These are phyloP conservation scores for Gardenia jasminoides DNA, from an alignment of 257 asterid genomes.

Conservation along the genomic window DNA sequence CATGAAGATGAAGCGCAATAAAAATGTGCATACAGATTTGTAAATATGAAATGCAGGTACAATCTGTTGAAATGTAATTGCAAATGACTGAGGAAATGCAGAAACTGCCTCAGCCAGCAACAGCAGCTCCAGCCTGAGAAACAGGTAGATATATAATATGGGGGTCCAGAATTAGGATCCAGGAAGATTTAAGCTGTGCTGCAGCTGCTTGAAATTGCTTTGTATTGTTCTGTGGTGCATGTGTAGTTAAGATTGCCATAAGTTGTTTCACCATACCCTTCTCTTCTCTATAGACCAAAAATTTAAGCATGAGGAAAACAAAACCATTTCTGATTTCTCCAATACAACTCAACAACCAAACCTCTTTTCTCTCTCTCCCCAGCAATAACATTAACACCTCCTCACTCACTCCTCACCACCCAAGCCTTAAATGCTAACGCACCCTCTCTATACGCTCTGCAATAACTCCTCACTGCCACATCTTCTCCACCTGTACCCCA, in stretches of 20 bases:
- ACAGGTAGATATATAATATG: too few relatives aligned
- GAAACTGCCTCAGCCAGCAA: background rate
- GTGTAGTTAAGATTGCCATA: slow-evolving; percentile 29
- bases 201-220: background rate
- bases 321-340: background rate
- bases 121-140: background rate
- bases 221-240: background rate
- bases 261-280: slow-evolving; percentile 28
- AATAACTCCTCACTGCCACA: slow-evolving; percentile 68
- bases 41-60: background rate
- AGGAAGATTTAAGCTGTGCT: slow-evolving; percentile 9
- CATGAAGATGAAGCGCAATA: background rate
- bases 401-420: slow-evolving; percentile 31
- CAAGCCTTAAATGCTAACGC: slow-evolving; percentile 71
- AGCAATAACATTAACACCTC: slow-evolving; percentile 48
- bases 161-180: slow-evolving; percentile 1
- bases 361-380: slow-evolving; percentile 37
- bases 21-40: background rate
- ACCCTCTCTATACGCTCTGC: slow-evolving; percentile 74
- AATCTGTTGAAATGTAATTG: background rate
- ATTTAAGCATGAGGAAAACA: slow-evolving; percentile 35
- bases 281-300: slow-evolving; percentile 28
- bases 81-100: background rate
- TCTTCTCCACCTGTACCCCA: slow-evolving; percentile 25
- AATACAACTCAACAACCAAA: background rate